These are phyloP conservation scores for Fagus sylvatica DNA, from an alignment of 306 rosid genomes.

Conservation along the genomic window DNA sequence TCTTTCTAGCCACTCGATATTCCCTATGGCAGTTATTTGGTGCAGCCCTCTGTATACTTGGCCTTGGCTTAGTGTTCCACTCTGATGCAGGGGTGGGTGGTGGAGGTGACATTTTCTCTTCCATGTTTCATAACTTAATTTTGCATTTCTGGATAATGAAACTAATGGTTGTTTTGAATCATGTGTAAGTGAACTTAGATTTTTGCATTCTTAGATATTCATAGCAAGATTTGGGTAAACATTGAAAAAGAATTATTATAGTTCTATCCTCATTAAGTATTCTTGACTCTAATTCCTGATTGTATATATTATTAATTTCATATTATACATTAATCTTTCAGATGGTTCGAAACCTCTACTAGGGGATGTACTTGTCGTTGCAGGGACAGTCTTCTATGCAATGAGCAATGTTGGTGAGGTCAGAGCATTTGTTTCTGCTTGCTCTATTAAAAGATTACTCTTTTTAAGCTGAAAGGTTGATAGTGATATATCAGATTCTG, in stretches of 20 bases:
- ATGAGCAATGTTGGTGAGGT: slow-evolving; percentile 79
- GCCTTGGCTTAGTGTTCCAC: slow-evolving; percentile 63
- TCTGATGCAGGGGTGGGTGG: slow-evolving; percentile 65
- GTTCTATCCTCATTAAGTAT: not conserved
- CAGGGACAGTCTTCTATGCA: slow-evolving; percentile 60
- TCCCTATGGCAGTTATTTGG: slow-evolving; percentile 61
- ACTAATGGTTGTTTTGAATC: not conserved
- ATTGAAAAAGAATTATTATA: not conserved
- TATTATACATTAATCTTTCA: slow-evolving; percentile 25
- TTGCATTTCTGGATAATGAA: not conserved
- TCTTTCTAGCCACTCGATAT: slow-evolving; percentile 57
- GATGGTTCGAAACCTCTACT: slow-evolving; percentile 57
- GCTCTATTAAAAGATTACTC: not conserved
- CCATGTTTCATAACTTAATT: not conserved
- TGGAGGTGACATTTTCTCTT: slow-evolving; percentile 45
- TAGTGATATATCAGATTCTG: not conserved
- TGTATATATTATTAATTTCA: not conserved
- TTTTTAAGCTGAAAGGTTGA: not conserved
- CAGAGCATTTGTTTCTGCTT: not conserved
- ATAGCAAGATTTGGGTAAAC: not conserved
- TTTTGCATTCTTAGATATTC: not conserved
- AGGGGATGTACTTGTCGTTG: slow-evolving; percentile 66
- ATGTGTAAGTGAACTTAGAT: not conserved
- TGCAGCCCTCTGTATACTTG: slow-evolving; percentile 51
- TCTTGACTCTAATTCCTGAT: not conserved